Percentiles rank a stretch among this genome's conserved stretches.
Conservation (phyloP, 2,329 filamentous ascomycete genomes). For the Colletotrichum graminicola region DNA sequence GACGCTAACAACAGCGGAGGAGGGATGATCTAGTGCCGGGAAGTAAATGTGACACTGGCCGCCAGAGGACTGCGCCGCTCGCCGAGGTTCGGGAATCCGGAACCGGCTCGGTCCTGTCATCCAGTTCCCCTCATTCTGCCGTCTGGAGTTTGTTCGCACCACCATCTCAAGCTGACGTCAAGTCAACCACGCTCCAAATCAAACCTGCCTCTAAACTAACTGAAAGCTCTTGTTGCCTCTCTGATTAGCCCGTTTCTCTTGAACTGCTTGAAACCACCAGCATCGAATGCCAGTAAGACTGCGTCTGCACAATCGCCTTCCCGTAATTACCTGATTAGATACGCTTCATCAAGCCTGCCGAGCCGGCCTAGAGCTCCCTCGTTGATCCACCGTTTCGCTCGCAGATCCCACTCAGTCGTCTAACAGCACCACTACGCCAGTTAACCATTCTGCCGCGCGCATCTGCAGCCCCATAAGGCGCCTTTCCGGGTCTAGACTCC, state of each 20-base stretch:
- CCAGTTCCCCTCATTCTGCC: constrained; percentile 17
- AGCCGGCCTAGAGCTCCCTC: too few relatives aligned
- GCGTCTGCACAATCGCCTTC: too few relatives aligned
- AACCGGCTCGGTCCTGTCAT: constrained; percentile 20
- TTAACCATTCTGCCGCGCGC: not conserved
- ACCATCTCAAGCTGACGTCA: not conserved
- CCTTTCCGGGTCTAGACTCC: not conserved
- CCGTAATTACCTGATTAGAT: too few relatives aligned
- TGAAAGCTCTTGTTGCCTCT: not conserved
- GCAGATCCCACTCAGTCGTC: constrained; percentile 11
- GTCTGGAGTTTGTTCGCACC: not conserved
- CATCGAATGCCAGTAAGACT: too few relatives aligned
- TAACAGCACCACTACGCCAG: constrained; percentile 12
- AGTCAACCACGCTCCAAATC: not conserved
- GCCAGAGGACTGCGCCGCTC: not conserved
- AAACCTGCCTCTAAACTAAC: not conserved
- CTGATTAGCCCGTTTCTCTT: not conserved
- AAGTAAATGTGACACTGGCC: not conserved
- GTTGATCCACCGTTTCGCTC: not conserved
- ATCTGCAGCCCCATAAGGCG: not conserved
- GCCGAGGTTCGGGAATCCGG: constrained; percentile 11
- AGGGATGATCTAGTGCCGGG: not conserved
- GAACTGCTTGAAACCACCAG: too few relatives aligned
- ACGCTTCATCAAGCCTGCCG: too few relatives aligned
- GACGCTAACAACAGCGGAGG: not conserved